Percentiles rank a stretch among this genome's conserved stretches.
These are phyloP conservation scores for Tuber magnatum DNA, from an alignment of 495 filamentous ascomycete genomes.

Conservation along the genomic window DNA sequence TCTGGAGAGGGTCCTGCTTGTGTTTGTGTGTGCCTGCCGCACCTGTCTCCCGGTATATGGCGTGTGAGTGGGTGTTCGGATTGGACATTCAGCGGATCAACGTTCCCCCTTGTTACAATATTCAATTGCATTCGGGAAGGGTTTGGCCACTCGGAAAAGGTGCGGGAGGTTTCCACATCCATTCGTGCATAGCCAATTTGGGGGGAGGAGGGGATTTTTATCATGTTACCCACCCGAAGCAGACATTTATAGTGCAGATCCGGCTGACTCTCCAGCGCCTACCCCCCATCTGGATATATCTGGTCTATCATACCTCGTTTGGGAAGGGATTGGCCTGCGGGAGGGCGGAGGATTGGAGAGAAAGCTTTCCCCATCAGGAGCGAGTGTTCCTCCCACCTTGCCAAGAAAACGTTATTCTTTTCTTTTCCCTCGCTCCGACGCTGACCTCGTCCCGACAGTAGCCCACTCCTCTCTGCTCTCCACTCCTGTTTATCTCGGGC, in stretches of 20 bases:
- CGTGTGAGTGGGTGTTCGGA: neutral
- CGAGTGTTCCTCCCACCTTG: slow-evolving; percentile 19
- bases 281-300: neutral
- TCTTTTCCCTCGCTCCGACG: neutral
- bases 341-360: neutral
- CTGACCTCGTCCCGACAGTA: slow-evolving; percentile 32
- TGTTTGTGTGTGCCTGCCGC: neutral
- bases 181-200: neutral
- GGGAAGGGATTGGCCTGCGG: neutral
- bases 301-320: neutral
- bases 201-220: neutral
- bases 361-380: slow-evolving; percentile 8
- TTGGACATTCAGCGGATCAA: neutral
- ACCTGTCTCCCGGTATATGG: neutral
- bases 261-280: neutral
- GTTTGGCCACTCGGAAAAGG: neutral
- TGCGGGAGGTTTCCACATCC: neutral
- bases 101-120: neutral
- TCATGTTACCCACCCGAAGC: neutral
- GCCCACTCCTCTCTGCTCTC: neutral
- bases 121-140: neutral
- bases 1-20: neutral
- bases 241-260: neutral
- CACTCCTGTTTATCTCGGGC: neutral
- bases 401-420: slow-evolving; percentile 17